These are phyloP conservation scores for Candida corydali DNA, from an alignment of 805 yeast species.

Conservation along the genomic window DNA sequence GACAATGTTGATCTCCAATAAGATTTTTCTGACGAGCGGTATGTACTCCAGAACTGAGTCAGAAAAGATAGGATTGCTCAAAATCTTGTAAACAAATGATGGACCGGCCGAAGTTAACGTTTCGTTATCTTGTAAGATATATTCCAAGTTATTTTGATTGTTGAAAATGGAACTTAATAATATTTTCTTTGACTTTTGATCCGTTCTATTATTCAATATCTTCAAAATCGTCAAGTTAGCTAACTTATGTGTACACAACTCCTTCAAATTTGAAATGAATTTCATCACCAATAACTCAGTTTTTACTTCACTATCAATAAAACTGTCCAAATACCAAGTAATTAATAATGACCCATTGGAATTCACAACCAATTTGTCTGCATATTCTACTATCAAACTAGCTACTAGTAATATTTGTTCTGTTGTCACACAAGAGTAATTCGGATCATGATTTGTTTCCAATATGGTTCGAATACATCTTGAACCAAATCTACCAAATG, in stretches of 20 bases:
- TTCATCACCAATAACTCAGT: conserved; percentile 57
- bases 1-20: conserved; percentile 54
- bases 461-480: conserved; percentile 91
- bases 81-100: conserved; percentile 67
- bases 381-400: conserved; percentile 70
- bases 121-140: conserved; percentile 59
- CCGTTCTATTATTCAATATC: conserved; percentile 66
- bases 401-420: conserved; percentile 74
- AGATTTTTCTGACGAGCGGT: conserved; percentile 56
- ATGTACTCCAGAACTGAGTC: conserved; percentile 52
- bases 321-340: conserved; percentile 92
- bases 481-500: conserved; percentile 90
- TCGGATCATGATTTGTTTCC: conserved; percentile 50
- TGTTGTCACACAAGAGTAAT: conserved; percentile 26
- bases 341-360: conserved; percentile 84
- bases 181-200: conserved; percentile 53
- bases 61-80: conserved; percentile 61
- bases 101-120: conserved; percentile 50
- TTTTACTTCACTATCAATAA: conserved; percentile 20
- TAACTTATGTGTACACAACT: conserved; percentile 72
- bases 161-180: conserved; percentile 62
- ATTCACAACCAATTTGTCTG: conserved; percentile 75
- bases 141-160: conserved; percentile 46
- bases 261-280: conserved; percentile 57
- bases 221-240: conserved; percentile 82